Conservation (phyloP, 768 basidiomycete genomes). For the Macrolepiota fuliginosa region DNA sequence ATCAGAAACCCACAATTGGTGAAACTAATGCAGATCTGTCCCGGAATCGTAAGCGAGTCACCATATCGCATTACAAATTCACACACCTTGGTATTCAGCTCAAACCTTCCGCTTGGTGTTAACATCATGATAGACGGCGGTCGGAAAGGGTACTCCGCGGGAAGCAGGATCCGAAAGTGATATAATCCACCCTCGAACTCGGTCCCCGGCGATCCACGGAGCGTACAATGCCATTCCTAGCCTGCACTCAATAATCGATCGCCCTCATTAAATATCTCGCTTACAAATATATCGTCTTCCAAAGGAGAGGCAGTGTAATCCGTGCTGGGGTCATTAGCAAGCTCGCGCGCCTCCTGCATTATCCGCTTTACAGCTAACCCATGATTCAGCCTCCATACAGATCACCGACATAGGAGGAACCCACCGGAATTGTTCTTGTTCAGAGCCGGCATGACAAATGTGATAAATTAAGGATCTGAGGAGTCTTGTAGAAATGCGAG, state of each 20-base stretch:
- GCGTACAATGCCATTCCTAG: conserved; percentile 95
- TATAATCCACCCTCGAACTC: conserved; percentile 97
- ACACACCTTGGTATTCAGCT: conserved; percentile 89
- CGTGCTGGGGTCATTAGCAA: conserved; percentile 78
- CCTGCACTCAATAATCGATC: conserved; percentile 18
- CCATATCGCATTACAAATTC: background rate
- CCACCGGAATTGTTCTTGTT: conserved; percentile 91
- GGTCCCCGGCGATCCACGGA: conserved; percentile 82
- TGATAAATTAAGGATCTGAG: background rate
- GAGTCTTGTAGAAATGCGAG: background rate
- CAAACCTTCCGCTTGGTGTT: conserved; percentile 96
- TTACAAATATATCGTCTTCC: conserved; percentile 91
- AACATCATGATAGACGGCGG: conserved; percentile 96
- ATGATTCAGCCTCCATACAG: conserved; percentile 1
- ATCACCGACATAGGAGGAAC: conserved; percentile 17
- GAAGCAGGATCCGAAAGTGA: conserved; percentile 87
- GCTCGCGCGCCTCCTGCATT: conserved; percentile 92
- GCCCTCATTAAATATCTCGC: conserved; percentile 24
- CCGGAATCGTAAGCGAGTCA: background rate
- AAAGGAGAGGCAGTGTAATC: conserved; percentile 86
- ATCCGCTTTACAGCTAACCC: conserved; percentile 87
- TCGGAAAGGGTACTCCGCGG: conserved; percentile 94
- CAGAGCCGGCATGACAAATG: conserved; percentile 36
- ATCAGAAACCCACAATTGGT: conserved; percentile 66
- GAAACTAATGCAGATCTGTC: conserved; percentile 89